Percentiles rank a stretch among this genome's conserved stretches.
phyloP scores from a whole-genome alignment of 345 rosid species.

The Rhodomyrtus tomentosa region DNA sequence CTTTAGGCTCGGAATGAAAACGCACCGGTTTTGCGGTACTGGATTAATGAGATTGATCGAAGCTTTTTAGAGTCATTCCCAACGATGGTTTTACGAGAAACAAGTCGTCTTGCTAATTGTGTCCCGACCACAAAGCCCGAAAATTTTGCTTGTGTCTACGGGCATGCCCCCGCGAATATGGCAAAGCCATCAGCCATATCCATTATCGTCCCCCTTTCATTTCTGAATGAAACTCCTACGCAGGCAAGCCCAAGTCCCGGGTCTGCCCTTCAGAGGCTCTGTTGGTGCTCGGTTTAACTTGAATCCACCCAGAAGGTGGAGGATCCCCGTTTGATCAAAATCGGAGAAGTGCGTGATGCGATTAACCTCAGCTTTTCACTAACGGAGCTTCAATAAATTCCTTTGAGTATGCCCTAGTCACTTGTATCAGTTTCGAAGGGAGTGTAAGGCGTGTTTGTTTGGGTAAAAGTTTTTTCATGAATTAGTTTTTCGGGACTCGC shows the following conservation, averaged over 20 bases:
- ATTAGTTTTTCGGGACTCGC: no score
- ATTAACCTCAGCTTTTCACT: no score
- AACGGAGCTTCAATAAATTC: background rate
- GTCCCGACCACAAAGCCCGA: fast-evolving
- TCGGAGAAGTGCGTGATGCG: background rate
- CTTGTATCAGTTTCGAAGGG: background rate
- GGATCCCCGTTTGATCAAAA: background rate
- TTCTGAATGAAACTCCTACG: fast-evolving
- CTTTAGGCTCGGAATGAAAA: background rate
- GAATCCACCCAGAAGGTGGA: background rate
- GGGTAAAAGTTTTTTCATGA: no score
- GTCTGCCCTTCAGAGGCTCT: fast-evolving
- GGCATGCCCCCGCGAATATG: fast-evolving
- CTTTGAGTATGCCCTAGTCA: background rate
- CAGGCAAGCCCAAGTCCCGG: fast-evolving
- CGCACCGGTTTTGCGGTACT: fast-evolving
- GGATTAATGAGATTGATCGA: fast-evolving
- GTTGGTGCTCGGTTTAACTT: background rate
- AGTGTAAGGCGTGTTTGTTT: no score
- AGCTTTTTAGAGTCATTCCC: background rate
- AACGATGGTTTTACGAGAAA: fast-evolving
- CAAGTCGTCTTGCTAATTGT: background rate
- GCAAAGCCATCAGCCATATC: fast-evolving
- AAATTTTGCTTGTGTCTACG: fast-evolving
- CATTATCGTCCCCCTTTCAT: fast-evolving